A percentile compares a stretch with the other conserved stretches of the same genome.
phyloP scores from a whole-genome alignment of 371 early-diverging fungal species.

The Circinella umbellata region DNA sequence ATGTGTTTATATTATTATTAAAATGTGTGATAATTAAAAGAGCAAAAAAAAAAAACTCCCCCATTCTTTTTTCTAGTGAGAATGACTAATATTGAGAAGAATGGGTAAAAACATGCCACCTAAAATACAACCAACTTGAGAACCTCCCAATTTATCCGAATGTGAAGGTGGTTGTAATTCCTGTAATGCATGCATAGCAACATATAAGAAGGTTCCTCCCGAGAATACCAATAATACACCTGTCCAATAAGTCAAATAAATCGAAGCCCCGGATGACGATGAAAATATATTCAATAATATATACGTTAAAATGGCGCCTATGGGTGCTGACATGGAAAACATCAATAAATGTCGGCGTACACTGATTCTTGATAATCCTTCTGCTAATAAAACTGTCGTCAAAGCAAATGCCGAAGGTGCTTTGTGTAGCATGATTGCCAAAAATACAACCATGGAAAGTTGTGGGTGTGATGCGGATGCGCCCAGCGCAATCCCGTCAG shows the following conservation, averaged over 20 bases:
- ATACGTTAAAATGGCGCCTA: constrained; percentile 82
- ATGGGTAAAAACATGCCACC: constrained; percentile 44
- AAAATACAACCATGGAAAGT: constrained; percentile 86
- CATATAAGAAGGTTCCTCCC: constrained; percentile 92
- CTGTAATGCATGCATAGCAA: constrained; percentile 73
- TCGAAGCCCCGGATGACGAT: constrained; percentile 21
- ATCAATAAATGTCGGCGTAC: constrained; percentile 79
- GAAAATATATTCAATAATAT: constrained; percentile 44
- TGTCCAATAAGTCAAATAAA: constrained; percentile 75
- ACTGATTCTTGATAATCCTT: constrained; percentile 65
- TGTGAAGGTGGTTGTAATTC: constrained; percentile 27
- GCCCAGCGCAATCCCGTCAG: constrained; percentile 95
- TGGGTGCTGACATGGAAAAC: constrained; percentile 88
- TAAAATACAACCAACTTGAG: constrained; percentile 28
- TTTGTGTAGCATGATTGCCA: constrained; percentile 97
- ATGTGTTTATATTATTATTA: neutral
- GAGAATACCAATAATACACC: constrained; percentile 83
- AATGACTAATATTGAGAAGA: constrained; percentile 34
- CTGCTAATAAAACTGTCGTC: constrained; percentile 79
- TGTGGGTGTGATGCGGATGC: constrained; percentile 71
- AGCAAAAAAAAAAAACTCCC: too few relatives aligned
- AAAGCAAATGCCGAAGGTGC: constrained; percentile 94
- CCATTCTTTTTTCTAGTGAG: constrained; percentile 22
- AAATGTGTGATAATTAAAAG: neutral
- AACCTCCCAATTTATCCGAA: constrained; percentile 19